These are phyloP conservation scores for Orbilia oligospora DNA, from an alignment of 2,329 filamentous ascomycete species.

Conservation along the genomic window DNA sequence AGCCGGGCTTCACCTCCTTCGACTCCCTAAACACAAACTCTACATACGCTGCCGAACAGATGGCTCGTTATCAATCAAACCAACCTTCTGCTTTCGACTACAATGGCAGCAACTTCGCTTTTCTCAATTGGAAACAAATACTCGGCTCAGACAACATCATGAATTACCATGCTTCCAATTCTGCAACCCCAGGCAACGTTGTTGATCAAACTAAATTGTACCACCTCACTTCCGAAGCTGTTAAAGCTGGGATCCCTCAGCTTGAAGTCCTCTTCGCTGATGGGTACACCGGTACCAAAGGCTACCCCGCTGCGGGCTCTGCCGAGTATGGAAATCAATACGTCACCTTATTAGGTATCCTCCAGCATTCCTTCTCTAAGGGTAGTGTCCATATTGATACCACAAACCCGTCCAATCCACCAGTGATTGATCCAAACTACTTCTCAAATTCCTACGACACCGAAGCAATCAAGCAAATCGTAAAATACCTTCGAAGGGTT, in stretches of 20 bases:
- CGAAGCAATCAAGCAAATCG: conserved; percentile 82
- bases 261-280: conserved; percentile 56
- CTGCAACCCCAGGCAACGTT: conserved; percentile 26
- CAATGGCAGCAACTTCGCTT: conserved; percentile 79
- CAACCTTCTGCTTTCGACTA: conserved; percentile 65
- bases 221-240: conserved; percentile 26
- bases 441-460: conserved; percentile 89
- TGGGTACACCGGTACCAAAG: conserved; percentile 72
- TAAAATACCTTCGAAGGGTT: conserved; percentile 82
- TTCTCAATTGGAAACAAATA: conserved; percentile 95
- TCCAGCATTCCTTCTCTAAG: conserved; percentile 67
- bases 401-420: conserved; percentile 78
- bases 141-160: conserved; percentile 79
- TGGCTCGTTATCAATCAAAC: conserved; percentile 50
- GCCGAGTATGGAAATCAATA: conserved; percentile 52
- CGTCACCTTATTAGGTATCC: conserved; percentile 49
- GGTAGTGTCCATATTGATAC: conserved; percentile 67
- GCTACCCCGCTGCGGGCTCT: conserved; percentile 78
- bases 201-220: conserved; percentile 49
- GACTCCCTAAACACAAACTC: conserved; percentile 76
- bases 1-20: conserved; percentile 81
- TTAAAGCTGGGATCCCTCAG: conserved; percentile 50
- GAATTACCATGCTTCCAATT: conserved; percentile 11
- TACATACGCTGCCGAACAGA: conserved; percentile 55
- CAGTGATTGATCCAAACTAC: conserved; percentile 88